A percentile compares a stretch with the other conserved stretches of the same genome.
phyloP scores from a whole-genome alignment of 352 stramenopile genomes.

The Pseudoperonospora humuli region DNA sequence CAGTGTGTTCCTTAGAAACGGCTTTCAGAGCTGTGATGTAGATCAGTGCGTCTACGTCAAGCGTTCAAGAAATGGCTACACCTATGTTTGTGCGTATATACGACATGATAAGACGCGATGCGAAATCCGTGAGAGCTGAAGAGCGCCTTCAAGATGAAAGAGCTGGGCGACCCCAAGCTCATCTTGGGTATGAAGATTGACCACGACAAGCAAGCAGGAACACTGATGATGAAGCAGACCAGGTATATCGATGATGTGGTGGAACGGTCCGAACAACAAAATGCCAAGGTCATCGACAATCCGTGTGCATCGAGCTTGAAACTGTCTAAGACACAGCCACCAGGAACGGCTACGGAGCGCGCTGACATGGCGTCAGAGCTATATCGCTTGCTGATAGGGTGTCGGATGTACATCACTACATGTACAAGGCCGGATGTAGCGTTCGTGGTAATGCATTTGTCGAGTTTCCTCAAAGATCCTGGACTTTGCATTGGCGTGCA shows the following conservation, averaged over 20 bases:
- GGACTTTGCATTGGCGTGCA: neutral
- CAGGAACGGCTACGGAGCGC: neutral
- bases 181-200: neutral
- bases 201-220: neutral
- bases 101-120: too few species aligned
- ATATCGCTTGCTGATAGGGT: neutral
- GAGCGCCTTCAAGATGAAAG: neutral
- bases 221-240: constrained; percentile 1
- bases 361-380: neutral
- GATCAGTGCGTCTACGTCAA: constrained; percentile 17
- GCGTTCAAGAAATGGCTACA: too few species aligned
- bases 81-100: too few species aligned
- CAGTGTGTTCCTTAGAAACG: too few species aligned
- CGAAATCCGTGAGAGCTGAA: too few species aligned
- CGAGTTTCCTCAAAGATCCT: neutral
- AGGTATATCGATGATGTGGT: constrained; percentile 1
- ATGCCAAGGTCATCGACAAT: neutral
- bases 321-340: neutral
- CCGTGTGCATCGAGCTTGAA: neutral
- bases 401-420: neutral
- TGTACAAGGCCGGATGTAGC: neutral
- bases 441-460: neutral
- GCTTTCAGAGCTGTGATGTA: constrained; percentile 1
- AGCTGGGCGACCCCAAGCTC: neutral
- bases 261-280: neutral